A percentile compares a stretch with the other conserved stretches of the same genome.
These are phyloP conservation scores for Drosera capensis DNA, from an alignment of 148 eudicot genomes.

Conservation along the genomic window DNA sequence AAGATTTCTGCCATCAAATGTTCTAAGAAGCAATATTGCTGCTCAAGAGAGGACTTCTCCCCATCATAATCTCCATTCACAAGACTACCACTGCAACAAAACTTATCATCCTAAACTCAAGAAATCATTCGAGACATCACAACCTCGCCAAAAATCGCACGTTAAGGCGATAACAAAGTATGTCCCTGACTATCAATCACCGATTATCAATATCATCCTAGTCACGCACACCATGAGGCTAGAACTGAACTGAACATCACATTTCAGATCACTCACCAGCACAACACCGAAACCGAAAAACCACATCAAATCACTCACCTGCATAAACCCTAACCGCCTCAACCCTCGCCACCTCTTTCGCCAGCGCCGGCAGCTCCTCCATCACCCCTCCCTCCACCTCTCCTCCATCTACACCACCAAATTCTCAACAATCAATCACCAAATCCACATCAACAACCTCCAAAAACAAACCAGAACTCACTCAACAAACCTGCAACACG, in stretches of 20 bases:
- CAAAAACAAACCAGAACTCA: background rate
- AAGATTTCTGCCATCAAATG: too few relatives aligned
- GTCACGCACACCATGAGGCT: too few relatives aligned
- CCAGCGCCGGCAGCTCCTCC: slow-evolving; percentile 72
- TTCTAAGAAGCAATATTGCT: too few relatives aligned
- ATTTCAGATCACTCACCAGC: background rate
- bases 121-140: too few relatives aligned
- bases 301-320: slow-evolving; percentile 28
- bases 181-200: too few relatives aligned
- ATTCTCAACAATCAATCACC: slow-evolving; percentile 9
- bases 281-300: background rate
- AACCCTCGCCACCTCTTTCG: slow-evolving; percentile 89
- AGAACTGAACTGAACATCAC: background rate
- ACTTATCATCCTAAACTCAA: too few relatives aligned
- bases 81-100: too few relatives aligned
- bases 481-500: slow-evolving; percentile 13
- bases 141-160: too few relatives aligned
- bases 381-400: slow-evolving; percentile 35
- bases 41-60: too few relatives aligned
- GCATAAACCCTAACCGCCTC: slow-evolving; percentile 72
- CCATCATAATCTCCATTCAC: too few relatives aligned
- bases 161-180: too few relatives aligned
- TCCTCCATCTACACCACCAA: slow-evolving; percentile 13
- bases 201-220: too few relatives aligned
- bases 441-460: background rate